These are phyloP conservation scores for Didymella lethalis DNA, from an alignment of 2,329 filamentous ascomycete species.

Conservation along the genomic window DNA sequence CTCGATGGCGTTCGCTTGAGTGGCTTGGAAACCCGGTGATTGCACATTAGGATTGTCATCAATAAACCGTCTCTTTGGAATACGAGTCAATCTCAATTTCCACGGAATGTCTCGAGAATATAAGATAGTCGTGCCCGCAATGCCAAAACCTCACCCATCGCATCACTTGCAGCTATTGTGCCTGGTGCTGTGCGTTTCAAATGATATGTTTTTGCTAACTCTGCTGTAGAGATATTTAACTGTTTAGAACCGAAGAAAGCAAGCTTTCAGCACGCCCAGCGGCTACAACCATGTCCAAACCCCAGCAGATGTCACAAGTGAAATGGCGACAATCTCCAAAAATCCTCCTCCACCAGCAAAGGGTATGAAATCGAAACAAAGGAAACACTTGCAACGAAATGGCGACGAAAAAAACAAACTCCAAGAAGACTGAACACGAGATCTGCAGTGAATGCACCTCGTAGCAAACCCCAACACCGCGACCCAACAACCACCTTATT, in stretches of 20 bases:
- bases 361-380: constrained; percentile 30
- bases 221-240: constrained; percentile 37
- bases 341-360: constrained; percentile 27
- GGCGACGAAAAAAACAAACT: constrained; percentile 22
- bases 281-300: constrained; percentile 33
- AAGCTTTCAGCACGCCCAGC: constrained; percentile 45
- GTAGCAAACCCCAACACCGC: constrained; percentile 35
- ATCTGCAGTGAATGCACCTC: constrained; percentile 24
- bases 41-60: constrained; percentile 19
- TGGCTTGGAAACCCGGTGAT: constrained; percentile 14
- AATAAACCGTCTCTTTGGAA: constrained; percentile 13
- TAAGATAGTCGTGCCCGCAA: constrained; percentile 14
- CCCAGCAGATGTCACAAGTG: constrained; percentile 30
- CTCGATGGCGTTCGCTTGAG: constrained; percentile 6
- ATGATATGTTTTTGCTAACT: constrained; percentile 40
- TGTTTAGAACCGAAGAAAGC: constrained; percentile 34
- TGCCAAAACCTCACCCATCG: background rate
- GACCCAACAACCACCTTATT: constrained; percentile 20
- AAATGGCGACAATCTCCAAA: constrained; percentile 25
- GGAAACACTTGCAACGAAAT: constrained; percentile 25
- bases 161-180: constrained; percentile 1
- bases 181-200: constrained; percentile 10
- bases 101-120: constrained; percentile 6
- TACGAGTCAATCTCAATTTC: constrained; percentile 23
- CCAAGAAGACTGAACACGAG: constrained; percentile 23